Percentiles rank a stretch among this genome's conserved stretches.
Conservation (phyloP, 768 basidiomycete genomes). For the Ephemerocybe angulata region DNA sequence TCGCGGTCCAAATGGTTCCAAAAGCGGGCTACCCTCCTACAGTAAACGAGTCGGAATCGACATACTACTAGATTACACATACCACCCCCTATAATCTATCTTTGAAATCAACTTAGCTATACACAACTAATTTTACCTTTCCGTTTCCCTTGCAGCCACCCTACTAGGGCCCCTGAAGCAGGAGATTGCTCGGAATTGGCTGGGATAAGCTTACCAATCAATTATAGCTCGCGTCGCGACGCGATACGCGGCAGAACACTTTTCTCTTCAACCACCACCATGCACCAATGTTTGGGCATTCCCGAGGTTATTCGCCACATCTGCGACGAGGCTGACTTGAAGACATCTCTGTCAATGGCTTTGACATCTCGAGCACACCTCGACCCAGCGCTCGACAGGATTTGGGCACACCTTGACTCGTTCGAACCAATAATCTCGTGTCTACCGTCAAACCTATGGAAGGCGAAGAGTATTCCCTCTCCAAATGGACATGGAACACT, state of each 20-base stretch:
- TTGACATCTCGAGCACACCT: slow-evolving; percentile 8
- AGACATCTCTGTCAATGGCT: not conserved
- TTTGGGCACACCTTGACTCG: slow-evolving; percentile 11
- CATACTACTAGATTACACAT: not conserved
- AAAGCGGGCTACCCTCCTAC: not conserved
- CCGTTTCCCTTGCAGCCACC: too few species aligned
- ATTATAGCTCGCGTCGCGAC: too few species aligned
- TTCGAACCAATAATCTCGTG: slow-evolving; percentile 13
- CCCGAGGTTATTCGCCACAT: not conserved
- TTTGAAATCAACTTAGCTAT: too few species aligned
- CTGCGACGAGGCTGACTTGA: not conserved
- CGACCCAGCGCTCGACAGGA: slow-evolving; percentile 11
- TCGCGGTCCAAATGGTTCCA: not conserved
- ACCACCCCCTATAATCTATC: not conserved
- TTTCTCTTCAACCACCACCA: not conserved
- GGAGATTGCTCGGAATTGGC: too few species aligned
- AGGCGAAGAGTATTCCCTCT: not conserved
- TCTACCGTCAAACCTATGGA: slow-evolving; percentile 5
- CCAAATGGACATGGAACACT: too few species aligned
- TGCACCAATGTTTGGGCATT: not conserved
- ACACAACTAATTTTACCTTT: too few species aligned
- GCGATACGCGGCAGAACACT: too few species aligned
- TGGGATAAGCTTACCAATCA: too few species aligned
- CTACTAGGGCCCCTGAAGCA: too few species aligned
- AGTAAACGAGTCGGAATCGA: not conserved